Evolutionary conservation across 2,329 filamentous ascomycete species (phyloP).

Genomic region (Hypoxylon rubiginosum): DNA sequence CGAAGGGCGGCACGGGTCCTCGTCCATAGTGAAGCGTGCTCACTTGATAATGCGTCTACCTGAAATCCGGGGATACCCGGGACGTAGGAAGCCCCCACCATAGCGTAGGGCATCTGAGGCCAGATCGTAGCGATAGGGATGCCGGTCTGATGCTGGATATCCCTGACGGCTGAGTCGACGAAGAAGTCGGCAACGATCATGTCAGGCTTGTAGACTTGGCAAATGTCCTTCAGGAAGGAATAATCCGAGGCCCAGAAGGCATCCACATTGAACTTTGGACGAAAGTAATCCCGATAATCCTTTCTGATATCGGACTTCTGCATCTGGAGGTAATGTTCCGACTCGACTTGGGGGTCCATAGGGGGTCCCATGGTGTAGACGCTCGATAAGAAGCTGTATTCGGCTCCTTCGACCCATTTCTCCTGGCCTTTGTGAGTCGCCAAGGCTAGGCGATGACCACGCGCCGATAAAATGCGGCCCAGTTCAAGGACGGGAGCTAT

Average conservation of each 20-base stretch:
- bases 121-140: conserved; percentile 57
- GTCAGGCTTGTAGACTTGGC: conserved; percentile 50
- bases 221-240: conserved; percentile 43
- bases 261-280: conserved; percentile 56
- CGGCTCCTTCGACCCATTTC: conserved; percentile 48
- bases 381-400: conserved; percentile 51
- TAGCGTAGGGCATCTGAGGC: conserved; percentile 58
- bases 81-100: conserved; percentile 57
- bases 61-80: conserved; percentile 59
- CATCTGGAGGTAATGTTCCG: conserved; percentile 55
- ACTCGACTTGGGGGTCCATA: conserved; percentile 47
- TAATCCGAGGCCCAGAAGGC: conserved; percentile 54
- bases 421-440: conserved; percentile 56
- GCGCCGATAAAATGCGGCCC: conserved; percentile 50
- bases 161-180: conserved; percentile 57
- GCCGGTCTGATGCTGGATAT: conserved; percentile 55
- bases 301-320: conserved; percentile 52
- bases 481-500: conserved; percentile 55
- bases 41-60: conserved; percentile 55
- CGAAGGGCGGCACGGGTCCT: conserved; percentile 56
- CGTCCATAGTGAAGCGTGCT: conserved; percentile 55
- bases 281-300: conserved; percentile 51
- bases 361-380: conserved; percentile 52
- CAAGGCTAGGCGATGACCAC: conserved; percentile 56
- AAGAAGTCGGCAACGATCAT: conserved; percentile 61